Conservation (phyloP, 495 filamentous ascomycete species). For the Daldinia caldariorum region DNA sequence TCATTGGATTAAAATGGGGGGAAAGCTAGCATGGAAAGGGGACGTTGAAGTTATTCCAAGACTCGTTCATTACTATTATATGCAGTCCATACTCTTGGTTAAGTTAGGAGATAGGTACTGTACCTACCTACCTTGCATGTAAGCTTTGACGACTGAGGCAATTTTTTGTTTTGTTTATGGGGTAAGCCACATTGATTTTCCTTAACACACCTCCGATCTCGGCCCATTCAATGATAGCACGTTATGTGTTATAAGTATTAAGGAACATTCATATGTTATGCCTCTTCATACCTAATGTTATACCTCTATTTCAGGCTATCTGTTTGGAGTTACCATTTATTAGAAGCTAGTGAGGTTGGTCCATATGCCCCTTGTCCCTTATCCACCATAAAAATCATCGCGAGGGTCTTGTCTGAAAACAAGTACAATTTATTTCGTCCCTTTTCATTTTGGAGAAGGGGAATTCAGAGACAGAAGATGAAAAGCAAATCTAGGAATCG, state of each 20-base stretch:
- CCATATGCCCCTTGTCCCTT: background rate
- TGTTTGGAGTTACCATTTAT: background rate
- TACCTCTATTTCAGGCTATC: constrained; percentile 7
- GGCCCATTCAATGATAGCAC: constrained; percentile 4
- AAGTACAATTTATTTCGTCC: no score
- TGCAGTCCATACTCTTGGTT: background rate
- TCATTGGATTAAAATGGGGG: background rate
- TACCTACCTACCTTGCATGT: background rate
- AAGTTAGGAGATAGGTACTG: background rate
- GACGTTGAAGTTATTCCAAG: background rate
- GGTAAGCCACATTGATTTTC: constrained; percentile 15
- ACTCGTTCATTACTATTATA: background rate
- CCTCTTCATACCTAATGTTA: no score
- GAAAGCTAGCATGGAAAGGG: background rate
- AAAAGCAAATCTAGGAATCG: no score
- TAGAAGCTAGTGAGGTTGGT: background rate
- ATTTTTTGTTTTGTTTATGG: constrained; percentile 20
- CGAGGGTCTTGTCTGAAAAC: background rate
- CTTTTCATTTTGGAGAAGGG: no score
- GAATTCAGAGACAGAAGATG: no score
- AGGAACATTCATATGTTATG: background rate
- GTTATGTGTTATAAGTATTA: no score
- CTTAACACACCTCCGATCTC: constrained; percentile 28
- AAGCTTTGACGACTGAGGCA: constrained; percentile 7
- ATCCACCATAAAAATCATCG: background rate